Percentiles rank a stretch among this genome's conserved stretches.
These are phyloP conservation scores for Biscogniauxia sp. DNA, from an alignment of 2,329 filamentous ascomycete genomes.

Conservation along the genomic window DNA sequence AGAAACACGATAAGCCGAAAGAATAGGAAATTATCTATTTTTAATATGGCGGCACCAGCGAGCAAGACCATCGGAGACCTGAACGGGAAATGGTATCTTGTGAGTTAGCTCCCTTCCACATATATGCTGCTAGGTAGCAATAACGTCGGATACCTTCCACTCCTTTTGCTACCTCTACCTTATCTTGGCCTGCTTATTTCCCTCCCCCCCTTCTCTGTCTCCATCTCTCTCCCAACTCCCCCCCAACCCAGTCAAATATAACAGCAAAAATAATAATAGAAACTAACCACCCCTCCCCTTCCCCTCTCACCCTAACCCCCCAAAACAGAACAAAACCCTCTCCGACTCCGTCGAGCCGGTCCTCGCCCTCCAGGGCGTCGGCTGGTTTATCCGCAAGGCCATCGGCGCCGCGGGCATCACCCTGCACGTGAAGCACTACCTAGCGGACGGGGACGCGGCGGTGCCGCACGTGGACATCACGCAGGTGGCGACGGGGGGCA, in stretches of 20 bases:
- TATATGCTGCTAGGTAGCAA: no score
- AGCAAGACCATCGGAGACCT: slow-evolving; percentile 66
- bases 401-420: slow-evolving; percentile 68
- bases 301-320: background rate
- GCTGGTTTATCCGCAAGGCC: slow-evolving; percentile 71
- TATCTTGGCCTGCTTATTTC: no score
- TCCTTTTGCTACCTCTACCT: background rate
- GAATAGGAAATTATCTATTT: background rate
- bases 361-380: slow-evolving; percentile 69
- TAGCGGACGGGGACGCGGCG: slow-evolving; percentile 36
- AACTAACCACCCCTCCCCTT: background rate
- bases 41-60: slow-evolving; percentile 67
- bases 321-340: slow-evolving; percentile 67
- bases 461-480: slow-evolving; percentile 67
- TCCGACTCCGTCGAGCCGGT: slow-evolving; percentile 68
- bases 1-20: background rate
- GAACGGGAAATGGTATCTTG: slow-evolving; percentile 68
- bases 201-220: no score
- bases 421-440: slow-evolving; percentile 58
- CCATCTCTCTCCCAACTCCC: no score
- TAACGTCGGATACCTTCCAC: background rate
- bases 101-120: slow-evolving; percentile 36
- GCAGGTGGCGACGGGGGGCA: slow-evolving; percentile 68
- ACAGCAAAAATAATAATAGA: background rate
- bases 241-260: background rate